Evolutionary conservation across 2,329 filamentous ascomycete species (phyloP).

Genomic region (Aaosphaeria pasadenensis): DNA sequence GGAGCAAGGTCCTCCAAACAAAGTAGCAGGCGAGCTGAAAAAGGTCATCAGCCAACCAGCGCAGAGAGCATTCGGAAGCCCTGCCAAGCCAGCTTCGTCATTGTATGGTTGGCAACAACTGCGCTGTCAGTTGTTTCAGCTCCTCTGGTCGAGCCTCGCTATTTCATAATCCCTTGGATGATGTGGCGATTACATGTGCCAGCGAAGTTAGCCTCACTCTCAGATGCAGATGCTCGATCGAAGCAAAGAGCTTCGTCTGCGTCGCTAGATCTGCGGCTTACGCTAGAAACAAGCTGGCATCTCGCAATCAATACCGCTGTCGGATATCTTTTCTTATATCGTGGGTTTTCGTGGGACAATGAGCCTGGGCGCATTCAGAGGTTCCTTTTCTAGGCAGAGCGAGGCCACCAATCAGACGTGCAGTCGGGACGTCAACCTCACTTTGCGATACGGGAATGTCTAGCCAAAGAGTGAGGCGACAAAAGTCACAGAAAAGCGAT

Average conservation of each 20-base stretch:
- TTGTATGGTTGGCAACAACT: conserved; percentile 67
- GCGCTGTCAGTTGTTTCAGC: conserved; percentile 79
- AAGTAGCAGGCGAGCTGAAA: neutral
- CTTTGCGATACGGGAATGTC: neutral
- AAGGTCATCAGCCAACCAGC: conserved; percentile 4
- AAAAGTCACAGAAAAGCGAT: neutral
- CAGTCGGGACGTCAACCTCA: conserved; percentile 2
- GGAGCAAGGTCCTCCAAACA: conserved; percentile 25
- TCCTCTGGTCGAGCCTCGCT: conserved; percentile 89
- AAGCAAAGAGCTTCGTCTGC: neutral
- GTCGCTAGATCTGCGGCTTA: conserved; percentile 42
- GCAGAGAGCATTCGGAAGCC: conserved; percentile 2
- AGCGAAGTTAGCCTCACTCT: conserved; percentile 22
- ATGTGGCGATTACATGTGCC: conserved; percentile 85
- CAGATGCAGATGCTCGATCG: neutral
- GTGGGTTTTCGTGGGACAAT: conserved; percentile 65
- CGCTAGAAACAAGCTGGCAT: conserved; percentile 69
- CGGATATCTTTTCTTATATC: conserved; percentile 68
- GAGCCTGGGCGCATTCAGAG: conserved; percentile 63
- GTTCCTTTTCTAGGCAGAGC: conserved; percentile 62
- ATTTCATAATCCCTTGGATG: conserved; percentile 94
- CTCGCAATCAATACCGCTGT: conserved; percentile 62
- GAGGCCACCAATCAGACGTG: conserved; percentile 1
- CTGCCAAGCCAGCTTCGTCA: conserved; percentile 45
- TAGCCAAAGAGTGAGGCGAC: conserved; percentile 7